phyloP scores from a whole-genome alignment of 208 protist genomes.

The Leishmania lainsoni region DNA sequence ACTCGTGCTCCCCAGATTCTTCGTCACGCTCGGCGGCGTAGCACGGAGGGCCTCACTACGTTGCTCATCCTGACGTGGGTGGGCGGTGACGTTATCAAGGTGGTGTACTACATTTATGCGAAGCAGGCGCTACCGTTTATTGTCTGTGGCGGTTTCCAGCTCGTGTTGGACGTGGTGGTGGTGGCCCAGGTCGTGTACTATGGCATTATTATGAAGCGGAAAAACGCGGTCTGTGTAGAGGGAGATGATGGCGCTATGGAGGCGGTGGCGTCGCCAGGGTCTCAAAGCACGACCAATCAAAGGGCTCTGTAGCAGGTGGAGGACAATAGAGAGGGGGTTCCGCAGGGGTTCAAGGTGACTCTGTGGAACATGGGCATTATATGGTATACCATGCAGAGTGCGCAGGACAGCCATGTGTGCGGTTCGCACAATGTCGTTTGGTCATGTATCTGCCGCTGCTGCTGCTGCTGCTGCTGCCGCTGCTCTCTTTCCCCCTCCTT shows the following conservation, averaged over 20 bases:
- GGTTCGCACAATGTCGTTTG: neutral
- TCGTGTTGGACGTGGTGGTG: conserved; percentile 63
- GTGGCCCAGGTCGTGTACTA: conserved; percentile 66
- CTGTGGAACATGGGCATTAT: neutral
- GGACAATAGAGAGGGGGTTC: neutral
- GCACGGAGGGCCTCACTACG: conserved; percentile 63
- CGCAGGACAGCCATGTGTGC: neutral
- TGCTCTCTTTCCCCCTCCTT: neutral
- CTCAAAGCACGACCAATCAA: neutral
- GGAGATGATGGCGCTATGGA: neutral
- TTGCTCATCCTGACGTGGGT: conserved; percentile 76
- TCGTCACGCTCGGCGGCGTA: conserved; percentile 62
- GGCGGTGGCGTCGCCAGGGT: neutral
- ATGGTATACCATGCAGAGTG: neutral
- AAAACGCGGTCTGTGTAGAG: neutral
- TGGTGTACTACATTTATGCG: conserved; percentile 68
- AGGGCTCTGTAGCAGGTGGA: neutral
- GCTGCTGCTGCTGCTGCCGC: no score
- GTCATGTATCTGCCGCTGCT: neutral
- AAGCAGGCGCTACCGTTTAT: conserved; percentile 73
- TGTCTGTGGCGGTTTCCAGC: conserved; percentile 66
- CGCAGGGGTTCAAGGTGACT: neutral
- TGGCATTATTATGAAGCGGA: conserved; percentile 10
- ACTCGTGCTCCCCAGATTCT: conserved; percentile 81
- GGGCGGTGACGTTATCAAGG: conserved; percentile 67